These are phyloP conservation scores for Trichoderma virens DNA, from an alignment of 495 filamentous ascomycete species.

Conservation along the genomic window DNA sequence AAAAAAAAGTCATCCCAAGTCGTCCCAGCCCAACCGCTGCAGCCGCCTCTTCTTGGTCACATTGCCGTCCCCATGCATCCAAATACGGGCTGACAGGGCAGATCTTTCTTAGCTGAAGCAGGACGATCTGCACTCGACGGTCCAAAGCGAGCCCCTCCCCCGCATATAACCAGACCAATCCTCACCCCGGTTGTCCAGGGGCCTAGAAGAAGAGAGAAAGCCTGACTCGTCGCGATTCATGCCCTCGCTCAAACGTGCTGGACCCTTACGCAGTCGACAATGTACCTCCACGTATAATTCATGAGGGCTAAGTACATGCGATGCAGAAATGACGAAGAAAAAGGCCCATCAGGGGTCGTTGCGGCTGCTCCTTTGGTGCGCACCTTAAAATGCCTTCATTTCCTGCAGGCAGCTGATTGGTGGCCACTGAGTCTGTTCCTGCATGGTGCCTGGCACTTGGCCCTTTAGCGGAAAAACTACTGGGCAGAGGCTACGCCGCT, in stretches of 20 bases:
- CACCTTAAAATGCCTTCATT: background rate
- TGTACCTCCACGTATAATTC: background rate
- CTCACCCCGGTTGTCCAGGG: background rate
- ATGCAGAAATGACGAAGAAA: too few relatives aligned
- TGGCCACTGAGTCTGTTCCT: background rate
- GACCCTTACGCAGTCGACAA: background rate
- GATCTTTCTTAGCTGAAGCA: background rate
- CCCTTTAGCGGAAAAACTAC: background rate
- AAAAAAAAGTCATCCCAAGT: too few relatives aligned
- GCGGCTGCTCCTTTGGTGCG: background rate
- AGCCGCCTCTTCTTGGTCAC: background rate
- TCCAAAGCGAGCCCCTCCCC: background rate
- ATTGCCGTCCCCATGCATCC: background rate
- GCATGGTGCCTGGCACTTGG: constrained; percentile 7
- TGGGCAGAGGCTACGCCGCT: background rate
- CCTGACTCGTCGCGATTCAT: background rate
- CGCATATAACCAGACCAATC: background rate
- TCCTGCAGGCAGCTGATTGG: background rate
- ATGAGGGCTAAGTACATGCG: background rate
- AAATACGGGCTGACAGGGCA: constrained; percentile 8
- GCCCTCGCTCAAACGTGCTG: background rate
- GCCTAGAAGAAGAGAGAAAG: background rate
- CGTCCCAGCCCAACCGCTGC: background rate
- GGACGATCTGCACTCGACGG: background rate
- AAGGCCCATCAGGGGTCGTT: background rate